Evolutionary conservation across 495 filamentous ascomycete genomes (phyloP), one percentile per base, ranked within the genome.

Genomic region (Aspergillus baeticus): DNA sequence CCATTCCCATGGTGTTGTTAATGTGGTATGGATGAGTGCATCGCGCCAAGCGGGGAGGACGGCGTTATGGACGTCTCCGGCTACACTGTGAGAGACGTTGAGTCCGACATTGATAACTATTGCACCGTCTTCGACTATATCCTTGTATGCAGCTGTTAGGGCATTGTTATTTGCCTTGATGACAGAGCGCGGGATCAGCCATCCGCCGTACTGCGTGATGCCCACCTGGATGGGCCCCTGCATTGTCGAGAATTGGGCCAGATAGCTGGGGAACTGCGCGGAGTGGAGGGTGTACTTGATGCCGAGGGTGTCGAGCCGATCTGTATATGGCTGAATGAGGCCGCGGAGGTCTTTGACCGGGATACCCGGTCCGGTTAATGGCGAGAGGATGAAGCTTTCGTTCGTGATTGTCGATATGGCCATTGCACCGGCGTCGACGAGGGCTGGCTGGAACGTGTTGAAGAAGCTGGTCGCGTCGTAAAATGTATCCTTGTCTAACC

Each of bases 1-100:
- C 59, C 76, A 81, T 17, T 73, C 63, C 72, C 75, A 79, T 2
- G 69, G 59, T 0, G 66, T 73, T 6, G 62, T 68, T 42, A 80
- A 34, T 15, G 68, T 63, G 3, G 65, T 69, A 34, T 69, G 64
- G 39, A 82, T 73, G 34, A 83, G 60, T 0, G 83, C 61, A 1
- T 82, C 70, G 11, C 85, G 74, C 82, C 83, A 86, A 3, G 79
- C 78, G 3, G 83, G 83, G 7, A 81, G 65, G 5, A 87, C 81
- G 1, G 81, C 66, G 58, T 84, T 84, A 48, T 76, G 59, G 10
- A 76, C 69, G n/a, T 80, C 75, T 2, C 75, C 77, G 26, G 73
- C 70, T 1, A 69, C 65, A 15, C 59, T 51, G 5, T 60, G 55
- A 7, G 70, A 69, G 5, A 75, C 71, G 51, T 75, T 76, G 45